Evolutionary conservation across 805 yeast genomes (phyloP).

Genomic region (Candida arabinofermentans): DNA sequence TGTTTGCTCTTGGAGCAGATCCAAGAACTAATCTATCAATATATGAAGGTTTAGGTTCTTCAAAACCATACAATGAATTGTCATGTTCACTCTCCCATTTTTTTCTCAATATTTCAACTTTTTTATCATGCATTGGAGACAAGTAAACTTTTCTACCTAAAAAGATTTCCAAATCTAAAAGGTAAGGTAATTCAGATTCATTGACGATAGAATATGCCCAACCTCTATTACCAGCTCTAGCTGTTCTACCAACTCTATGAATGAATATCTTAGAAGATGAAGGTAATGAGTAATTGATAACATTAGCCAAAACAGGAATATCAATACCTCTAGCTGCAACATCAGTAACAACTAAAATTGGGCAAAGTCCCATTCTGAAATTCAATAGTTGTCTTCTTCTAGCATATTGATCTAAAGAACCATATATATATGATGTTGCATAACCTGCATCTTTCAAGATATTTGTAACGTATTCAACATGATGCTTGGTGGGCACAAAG

Average conservation of each 20-base stretch:
- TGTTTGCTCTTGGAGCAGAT: constrained; percentile 63
- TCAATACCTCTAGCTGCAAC: constrained; percentile 99
- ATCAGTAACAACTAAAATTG: constrained; percentile 92
- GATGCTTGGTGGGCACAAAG: constrained; percentile 96
- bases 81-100: constrained; percentile 37
- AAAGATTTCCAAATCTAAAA: constrained; percentile 85
- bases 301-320: constrained; percentile 94
- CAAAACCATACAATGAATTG: constrained; percentile 26
- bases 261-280: constrained; percentile 89
- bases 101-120: constrained; percentile 46
- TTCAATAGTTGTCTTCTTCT: constrained; percentile 83
- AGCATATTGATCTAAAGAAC: constrained; percentile 92
- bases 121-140: constrained; percentile 65
- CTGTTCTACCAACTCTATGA: constrained; percentile 98
- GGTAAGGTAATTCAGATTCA: constrained; percentile 83
- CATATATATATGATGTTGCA: constrained; percentile 83
- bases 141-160: constrained; percentile 77
- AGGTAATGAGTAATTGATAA: constrained; percentile 86
- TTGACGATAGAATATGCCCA: constrained; percentile 93
- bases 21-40: constrained; percentile 81
- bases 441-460: constrained; percentile 76
- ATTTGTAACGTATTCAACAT: constrained; percentile 83
- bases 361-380: constrained; percentile 79
- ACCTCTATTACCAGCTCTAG: constrained; percentile 97
- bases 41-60: constrained; percentile 62